A percentile compares a stretch with the other conserved stretches of the same genome.
phyloP scores from a whole-genome alignment of 2,329 filamentous ascomycete genomes.

The Alternaria novae-zelandiae region DNA sequence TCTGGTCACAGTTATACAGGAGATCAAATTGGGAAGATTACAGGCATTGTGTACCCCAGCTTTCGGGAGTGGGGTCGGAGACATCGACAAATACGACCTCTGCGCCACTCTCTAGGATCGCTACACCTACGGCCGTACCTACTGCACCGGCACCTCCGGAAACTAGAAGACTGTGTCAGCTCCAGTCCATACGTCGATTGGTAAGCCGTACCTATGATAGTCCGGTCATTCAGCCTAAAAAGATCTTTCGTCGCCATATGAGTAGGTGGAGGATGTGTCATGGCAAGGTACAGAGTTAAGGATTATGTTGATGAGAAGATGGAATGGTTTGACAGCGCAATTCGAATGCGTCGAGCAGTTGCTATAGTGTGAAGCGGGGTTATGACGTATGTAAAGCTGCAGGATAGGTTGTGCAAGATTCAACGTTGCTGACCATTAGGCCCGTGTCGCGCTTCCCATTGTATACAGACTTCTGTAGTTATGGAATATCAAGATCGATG shows the following conservation, averaged over 20 bases:
- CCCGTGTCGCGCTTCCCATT: neutral
- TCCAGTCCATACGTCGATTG: neutral
- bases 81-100: conserved; percentile 34
- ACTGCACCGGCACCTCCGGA: conserved; percentile 39
- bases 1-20: neutral
- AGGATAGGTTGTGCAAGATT: neutral
- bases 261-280: conserved; percentile 23
- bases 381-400: neutral
- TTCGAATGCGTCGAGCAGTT: neutral
- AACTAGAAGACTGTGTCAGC: conserved; percentile 17
- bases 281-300: neutral
- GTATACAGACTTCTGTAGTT: neutral
- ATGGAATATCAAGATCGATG: neutral
- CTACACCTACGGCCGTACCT: conserved; percentile 27
- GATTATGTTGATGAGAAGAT: neutral
- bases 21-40: neutral
- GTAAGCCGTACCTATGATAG: conserved; percentile 25
- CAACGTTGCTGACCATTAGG: neutral
- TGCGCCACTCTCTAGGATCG: conserved; percentile 35
- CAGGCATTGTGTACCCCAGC: conserved; percentile 14
- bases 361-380: neutral
- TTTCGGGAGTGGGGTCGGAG: neutral
- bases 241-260: conserved; percentile 26
- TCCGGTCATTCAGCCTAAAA: conserved; percentile 31
- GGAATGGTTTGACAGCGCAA: neutral